Evolutionary conservation across 2,329 filamentous ascomycete genomes (phyloP).

Genomic region (Verticillium alfalfae): DNA sequence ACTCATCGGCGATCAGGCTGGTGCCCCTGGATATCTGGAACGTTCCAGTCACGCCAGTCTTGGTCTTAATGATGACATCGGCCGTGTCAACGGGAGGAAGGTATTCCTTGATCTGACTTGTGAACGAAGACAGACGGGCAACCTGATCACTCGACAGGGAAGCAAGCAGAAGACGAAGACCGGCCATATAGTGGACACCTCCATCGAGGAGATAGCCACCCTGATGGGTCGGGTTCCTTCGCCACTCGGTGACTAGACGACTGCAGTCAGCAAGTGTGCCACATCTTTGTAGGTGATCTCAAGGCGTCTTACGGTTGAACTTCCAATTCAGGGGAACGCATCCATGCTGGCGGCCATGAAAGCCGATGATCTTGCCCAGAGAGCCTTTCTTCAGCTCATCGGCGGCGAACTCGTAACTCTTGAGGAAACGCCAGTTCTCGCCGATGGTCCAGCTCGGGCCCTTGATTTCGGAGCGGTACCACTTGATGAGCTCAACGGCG

Average conservation of each 20-base stretch:
- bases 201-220: slow-evolving; percentile 74
- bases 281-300: background rate
- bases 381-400: slow-evolving; percentile 26
- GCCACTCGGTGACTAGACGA: slow-evolving; percentile 32
- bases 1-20: slow-evolving; percentile 46
- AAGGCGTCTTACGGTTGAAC: background rate
- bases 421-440: slow-evolving; percentile 67
- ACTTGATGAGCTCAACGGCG: slow-evolving; percentile 34
- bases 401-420: slow-evolving; percentile 44
- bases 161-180: slow-evolving; percentile 51
- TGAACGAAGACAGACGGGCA: slow-evolving; percentile 45
- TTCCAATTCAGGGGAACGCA: background rate
- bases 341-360: slow-evolving; percentile 17
- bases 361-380: slow-evolving; percentile 38
- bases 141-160: slow-evolving; percentile 16
- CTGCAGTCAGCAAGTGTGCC: background rate
- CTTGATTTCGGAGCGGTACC: slow-evolving; percentile 17
- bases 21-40: slow-evolving; percentile 54
- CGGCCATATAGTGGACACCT: slow-evolving; percentile 68
- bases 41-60: slow-evolving; percentile 49
- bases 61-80: slow-evolving; percentile 49
- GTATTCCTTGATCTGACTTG: slow-evolving; percentile 36
- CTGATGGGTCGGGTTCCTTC: slow-evolving; percentile 64
- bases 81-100: slow-evolving; percentile 64
- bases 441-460: slow-evolving; percentile 53